These are phyloP conservation scores for Sclerospora graminicola DNA, from an alignment of 352 stramenopile species.

Conservation along the genomic window DNA sequence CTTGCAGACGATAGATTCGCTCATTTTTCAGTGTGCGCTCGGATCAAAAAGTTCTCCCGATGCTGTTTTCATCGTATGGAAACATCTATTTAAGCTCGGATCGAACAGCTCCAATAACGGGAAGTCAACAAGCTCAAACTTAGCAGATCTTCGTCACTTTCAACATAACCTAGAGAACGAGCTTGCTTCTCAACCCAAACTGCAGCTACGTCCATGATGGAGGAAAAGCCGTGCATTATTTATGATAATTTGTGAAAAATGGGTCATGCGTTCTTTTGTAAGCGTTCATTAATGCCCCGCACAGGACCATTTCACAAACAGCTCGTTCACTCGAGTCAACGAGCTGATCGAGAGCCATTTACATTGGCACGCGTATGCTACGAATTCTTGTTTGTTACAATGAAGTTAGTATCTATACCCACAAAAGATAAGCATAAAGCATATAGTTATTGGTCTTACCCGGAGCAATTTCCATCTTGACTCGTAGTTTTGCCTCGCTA, in stretches of 20 bases:
- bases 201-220: conserved; percentile 33
- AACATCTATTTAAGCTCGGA: conserved; percentile 40
- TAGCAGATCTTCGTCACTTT: conserved; percentile 21
- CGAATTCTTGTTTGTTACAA: conserved; percentile 19
- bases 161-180: conserved; percentile 33
- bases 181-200: conserved; percentile 38
- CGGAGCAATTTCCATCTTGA: conserved; percentile 37
- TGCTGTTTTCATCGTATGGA: conserved; percentile 47
- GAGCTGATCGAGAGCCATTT: conserved; percentile 63
- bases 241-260: no score
- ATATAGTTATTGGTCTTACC: not conserved
- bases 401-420: not conserved
- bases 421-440: not conserved
- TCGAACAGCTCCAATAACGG: conserved; percentile 6
- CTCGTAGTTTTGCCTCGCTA: conserved; percentile 56
- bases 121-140: conserved; percentile 2
- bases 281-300: conserved; percentile 28
- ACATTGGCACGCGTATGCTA: conserved; percentile 73
- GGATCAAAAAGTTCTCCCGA: conserved; percentile 43
- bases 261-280: no score
- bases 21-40: conserved; percentile 48
- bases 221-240: conserved; percentile 1
- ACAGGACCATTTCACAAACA: conserved; percentile 64
- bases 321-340: conserved; percentile 35
- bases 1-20: conserved; percentile 50